Percentiles rank a stretch among this genome's conserved stretches.
phyloP scores from a whole-genome alignment of 1,139 yeast species.

The Kodamaea sp. region DNA sequence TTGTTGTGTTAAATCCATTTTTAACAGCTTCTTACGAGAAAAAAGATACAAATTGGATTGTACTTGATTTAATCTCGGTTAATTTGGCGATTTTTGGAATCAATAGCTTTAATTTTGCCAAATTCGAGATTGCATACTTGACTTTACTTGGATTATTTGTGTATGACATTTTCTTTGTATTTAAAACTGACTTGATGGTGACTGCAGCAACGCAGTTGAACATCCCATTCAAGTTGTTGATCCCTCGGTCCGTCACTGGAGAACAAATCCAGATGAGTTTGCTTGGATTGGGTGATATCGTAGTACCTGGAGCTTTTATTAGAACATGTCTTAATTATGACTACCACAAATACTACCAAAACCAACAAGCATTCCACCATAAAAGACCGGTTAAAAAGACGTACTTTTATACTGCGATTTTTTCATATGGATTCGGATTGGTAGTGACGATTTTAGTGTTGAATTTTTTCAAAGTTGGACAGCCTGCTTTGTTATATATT shows the following conservation, averaged over 20 bases:
- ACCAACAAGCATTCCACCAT: slow-evolving; percentile 36
- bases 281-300: slow-evolving; percentile 61
- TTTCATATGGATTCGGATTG: slow-evolving; percentile 47
- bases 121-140: slow-evolving; percentile 43
- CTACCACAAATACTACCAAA: slow-evolving; percentile 32
- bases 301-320: slow-evolving; percentile 52
- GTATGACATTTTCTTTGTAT: slow-evolving; percentile 67
- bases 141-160: slow-evolving; percentile 49
- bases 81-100: slow-evolving; percentile 37
- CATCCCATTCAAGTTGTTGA: slow-evolving; percentile 52
- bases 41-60: slow-evolving; percentile 24
- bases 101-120: slow-evolving; percentile 26
- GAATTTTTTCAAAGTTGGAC: slow-evolving; percentile 43
- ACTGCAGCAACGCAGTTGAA: slow-evolving; percentile 56
- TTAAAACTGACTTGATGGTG: slow-evolving; percentile 58
- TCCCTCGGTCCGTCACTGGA: slow-evolving; percentile 32
- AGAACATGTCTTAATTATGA: slow-evolving; percentile 52
- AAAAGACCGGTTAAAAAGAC: slow-evolving; percentile 36
- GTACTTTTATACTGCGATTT: slow-evolving; percentile 42
- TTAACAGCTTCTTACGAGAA: slow-evolving; percentile 13
- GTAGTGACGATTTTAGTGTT: slow-evolving; percentile 39
- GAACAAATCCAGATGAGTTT: slow-evolving; percentile 14
- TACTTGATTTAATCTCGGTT: slow-evolving; percentile 31
- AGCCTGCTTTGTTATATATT: slow-evolving; percentile 64
- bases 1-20: slow-evolving; percentile 21